Percentiles rank a stretch among this genome's conserved stretches.
phyloP scores from a whole-genome alignment of 257 asterid species.

The Przewalskia tangutica region DNA sequence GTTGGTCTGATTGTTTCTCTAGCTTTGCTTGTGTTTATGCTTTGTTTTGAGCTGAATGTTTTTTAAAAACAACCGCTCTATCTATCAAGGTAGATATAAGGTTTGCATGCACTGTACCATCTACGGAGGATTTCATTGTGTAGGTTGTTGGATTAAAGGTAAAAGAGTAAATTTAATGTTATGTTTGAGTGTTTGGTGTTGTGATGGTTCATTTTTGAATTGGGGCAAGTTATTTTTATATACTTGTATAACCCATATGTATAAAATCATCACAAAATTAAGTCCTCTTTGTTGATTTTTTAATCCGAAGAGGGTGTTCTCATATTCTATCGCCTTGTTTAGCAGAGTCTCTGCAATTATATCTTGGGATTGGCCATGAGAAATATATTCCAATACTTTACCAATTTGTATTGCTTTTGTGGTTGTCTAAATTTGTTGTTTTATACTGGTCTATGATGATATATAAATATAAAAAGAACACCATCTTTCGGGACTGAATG shows the following conservation, averaged over 20 bases:
- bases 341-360: slow-evolving; percentile 48
- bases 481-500: slow-evolving; percentile 89
- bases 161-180: too few species aligned
- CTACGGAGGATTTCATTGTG: too few species aligned
- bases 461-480: slow-evolving; percentile 18
- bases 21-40: neutral
- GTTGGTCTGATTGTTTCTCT: too few species aligned
- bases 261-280: slow-evolving; percentile 6
- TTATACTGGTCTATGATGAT: slow-evolving; percentile 37
- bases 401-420: too few species aligned
- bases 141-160: too few species aligned
- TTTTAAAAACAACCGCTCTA: too few species aligned
- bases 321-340: slow-evolving; percentile 69
- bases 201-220: slow-evolving; percentile 3
- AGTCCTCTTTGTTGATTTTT: slow-evolving; percentile 7
- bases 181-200: too few species aligned
- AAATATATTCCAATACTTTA: slow-evolving; percentile 14
- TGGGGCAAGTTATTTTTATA: slow-evolving; percentile 7
- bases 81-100: too few species aligned
- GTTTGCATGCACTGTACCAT: fast-evolving
- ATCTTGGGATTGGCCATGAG: slow-evolving; percentile 74
- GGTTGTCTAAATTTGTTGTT: neutral
- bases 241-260: slow-evolving; percentile 11
- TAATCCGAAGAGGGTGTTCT: slow-evolving; percentile 32
- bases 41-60: neutral